Conservation (phyloP, 108 stramenopile species). For the Skeletonema costatum region DNA sequence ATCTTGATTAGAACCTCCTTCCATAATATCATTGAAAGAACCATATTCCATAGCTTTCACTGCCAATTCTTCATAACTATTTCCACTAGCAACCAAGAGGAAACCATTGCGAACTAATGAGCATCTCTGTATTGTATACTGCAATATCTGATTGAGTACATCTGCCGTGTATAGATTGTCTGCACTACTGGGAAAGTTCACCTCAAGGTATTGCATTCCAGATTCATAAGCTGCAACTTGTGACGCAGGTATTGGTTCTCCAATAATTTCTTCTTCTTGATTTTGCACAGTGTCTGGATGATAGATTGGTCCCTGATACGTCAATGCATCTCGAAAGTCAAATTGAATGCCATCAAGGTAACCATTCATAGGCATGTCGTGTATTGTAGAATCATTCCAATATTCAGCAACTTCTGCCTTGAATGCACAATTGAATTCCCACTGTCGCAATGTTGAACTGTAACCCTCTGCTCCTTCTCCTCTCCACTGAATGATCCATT, state of each 20-base stretch:
- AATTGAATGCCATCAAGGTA: slow-evolving; percentile 25
- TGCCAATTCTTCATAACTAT: slow-evolving; percentile 53
- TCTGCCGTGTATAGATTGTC: not conserved
- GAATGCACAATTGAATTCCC: slow-evolving; percentile 44
- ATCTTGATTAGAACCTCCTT: slow-evolving; percentile 41
- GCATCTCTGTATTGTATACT: slow-evolving; percentile 58
- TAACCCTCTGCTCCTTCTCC: slow-evolving; percentile 51
- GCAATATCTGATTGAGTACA: slow-evolving; percentile 6
- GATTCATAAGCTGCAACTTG: slow-evolving; percentile 57
- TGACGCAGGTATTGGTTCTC: slow-evolving; percentile 18
- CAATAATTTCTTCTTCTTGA: slow-evolving; percentile 19
- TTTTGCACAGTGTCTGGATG: slow-evolving; percentile 38
- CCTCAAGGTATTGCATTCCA: slow-evolving; percentile 76
- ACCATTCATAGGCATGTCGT: not conserved
- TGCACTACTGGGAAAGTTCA: not conserved
- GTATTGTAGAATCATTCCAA: not conserved
- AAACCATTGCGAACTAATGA: slow-evolving; percentile 73
- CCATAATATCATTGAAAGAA: slow-evolving; percentile 67
- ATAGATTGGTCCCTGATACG: slow-evolving; percentile 27
- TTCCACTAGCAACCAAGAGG: slow-evolving; percentile 56
- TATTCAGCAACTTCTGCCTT: slow-evolving; percentile 26
- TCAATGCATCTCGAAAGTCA: slow-evolving; percentile 40
- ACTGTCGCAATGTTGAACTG: slow-evolving; percentile 37
- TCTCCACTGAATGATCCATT: slow-evolving; percentile 17
- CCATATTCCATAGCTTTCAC: slow-evolving; percentile 31